A percentile compares a stretch with the other conserved stretches of the same genome.
These are phyloP conservation scores for Ophiostoma ulmi DNA, from an alignment of 2,329 filamentous ascomycete species.

Conservation along the genomic window DNA sequence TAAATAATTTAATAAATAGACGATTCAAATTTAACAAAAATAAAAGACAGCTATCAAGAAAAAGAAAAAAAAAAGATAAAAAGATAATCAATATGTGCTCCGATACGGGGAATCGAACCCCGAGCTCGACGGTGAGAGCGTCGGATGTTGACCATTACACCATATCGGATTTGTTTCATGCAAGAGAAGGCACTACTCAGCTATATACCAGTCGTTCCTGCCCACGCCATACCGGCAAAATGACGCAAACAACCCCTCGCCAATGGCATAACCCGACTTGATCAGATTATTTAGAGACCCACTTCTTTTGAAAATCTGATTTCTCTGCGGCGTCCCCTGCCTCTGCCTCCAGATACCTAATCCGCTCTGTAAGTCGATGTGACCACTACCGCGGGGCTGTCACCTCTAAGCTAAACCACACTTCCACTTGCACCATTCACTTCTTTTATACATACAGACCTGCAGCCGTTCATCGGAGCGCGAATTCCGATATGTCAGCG, in stretches of 20 bases:
- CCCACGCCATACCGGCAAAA: neutral
- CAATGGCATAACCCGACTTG: slow-evolving; percentile 1
- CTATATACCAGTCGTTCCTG: neutral
- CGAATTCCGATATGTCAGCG: slow-evolving; percentile 25
- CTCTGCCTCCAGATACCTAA: neutral
- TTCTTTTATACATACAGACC: neutral
- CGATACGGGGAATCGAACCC: slow-evolving; percentile 29
- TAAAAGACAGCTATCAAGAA: neutral
- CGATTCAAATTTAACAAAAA: neutral
- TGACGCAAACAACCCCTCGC: slow-evolving; percentile 15
- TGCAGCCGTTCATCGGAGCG: slow-evolving; percentile 25
- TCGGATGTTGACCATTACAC: slow-evolving; percentile 29
- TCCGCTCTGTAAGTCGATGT: neutral
- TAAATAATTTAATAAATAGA: neutral
- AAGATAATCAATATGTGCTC: slow-evolving; percentile 21
- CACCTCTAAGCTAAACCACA: neutral
- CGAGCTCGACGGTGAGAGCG: slow-evolving; percentile 29
- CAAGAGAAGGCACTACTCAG: neutral
- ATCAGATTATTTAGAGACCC: slow-evolving; percentile 15
- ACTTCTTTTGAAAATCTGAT: slow-evolving; percentile 14
- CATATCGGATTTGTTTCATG: slow-evolving; percentile 26
- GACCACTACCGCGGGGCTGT: neutral
- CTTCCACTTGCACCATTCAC: neutral
- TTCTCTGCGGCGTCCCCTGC: neutral
- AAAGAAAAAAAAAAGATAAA: neutral